These are phyloP conservation scores for Triglochin maritima DNA, from an alignment of 106 monocot species.

Conservation along the genomic window DNA sequence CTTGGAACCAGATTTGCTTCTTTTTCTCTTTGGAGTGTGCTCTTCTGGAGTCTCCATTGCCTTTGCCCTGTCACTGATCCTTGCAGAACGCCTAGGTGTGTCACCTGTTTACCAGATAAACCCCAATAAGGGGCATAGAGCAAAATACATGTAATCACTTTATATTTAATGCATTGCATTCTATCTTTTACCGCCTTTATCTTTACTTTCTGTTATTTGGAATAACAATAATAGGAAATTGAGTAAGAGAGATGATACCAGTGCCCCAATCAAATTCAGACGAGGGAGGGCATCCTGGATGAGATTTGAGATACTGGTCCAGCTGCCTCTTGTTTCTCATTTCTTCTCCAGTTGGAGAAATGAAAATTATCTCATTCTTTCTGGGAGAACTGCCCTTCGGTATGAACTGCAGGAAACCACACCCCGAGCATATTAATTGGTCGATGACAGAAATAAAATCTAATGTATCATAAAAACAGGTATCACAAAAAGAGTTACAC, in stretches of 20 bases:
- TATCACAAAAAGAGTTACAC: not conserved
- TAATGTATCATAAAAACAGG: not conserved
- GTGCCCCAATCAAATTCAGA: slow-evolving; percentile 80
- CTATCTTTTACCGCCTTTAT: too few species aligned
- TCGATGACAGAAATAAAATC: not conserved
- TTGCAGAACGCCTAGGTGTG: slow-evolving; percentile 57
- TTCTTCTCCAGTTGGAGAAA: slow-evolving; percentile 70
- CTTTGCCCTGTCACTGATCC: slow-evolving; percentile 54
- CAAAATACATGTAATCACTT: not conserved
- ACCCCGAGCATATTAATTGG: not conserved
- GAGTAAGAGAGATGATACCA: slow-evolving; percentile 20
- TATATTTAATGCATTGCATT: too few species aligned
- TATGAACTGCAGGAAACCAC: slow-evolving; percentile 10
- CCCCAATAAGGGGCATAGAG: not conserved
- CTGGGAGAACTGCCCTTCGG: slow-evolving; percentile 45
- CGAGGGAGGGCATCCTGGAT: slow-evolving; percentile 48
- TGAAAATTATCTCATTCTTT: slow-evolving; percentile 37
- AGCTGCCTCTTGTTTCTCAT: slow-evolving; percentile 61
- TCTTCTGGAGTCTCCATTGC: slow-evolving; percentile 31
- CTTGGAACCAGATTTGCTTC: slow-evolving; percentile 32
- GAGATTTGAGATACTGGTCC: slow-evolving; percentile 41
- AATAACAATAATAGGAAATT: not conserved
- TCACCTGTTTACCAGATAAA: slow-evolving; percentile 33
- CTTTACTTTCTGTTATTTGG: too few species aligned
- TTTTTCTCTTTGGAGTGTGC: slow-evolving; percentile 40